Percentiles rank a stretch among this genome's conserved stretches.
Evolutionary conservation across 2,329 filamentous ascomycete genomes (phyloP).

Genomic region (Sporothrix humicola): DNA sequence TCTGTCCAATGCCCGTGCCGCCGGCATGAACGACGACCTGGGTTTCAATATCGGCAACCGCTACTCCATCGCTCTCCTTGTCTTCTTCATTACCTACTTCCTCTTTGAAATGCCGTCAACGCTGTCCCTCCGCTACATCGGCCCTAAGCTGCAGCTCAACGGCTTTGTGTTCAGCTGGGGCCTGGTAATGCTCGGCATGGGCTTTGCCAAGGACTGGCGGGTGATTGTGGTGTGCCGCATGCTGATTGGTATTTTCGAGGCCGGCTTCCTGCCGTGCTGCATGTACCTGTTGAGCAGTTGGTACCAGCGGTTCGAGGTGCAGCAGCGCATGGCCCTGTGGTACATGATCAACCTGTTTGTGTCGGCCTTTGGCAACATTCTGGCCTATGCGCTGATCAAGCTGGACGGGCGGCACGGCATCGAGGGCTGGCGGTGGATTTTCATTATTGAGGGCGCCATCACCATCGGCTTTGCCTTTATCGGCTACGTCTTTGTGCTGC

Average conservation of each 20-base stretch:
- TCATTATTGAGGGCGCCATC: not conserved
- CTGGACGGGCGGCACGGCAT: conserved; percentile 53
- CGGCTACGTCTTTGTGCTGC: not conserved
- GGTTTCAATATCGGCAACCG: conserved; percentile 56
- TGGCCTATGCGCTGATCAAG: conserved; percentile 44
- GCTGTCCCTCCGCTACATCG: conserved; percentile 64
- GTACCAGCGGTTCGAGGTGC: conserved; percentile 70
- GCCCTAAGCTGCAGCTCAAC: conserved; percentile 66
- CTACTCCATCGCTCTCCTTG: conserved; percentile 61
- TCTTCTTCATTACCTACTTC: conserved; percentile 72
- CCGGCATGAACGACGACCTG: conserved; percentile 44
- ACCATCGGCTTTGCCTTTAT: conserved; percentile 11
- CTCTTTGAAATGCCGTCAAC: conserved; percentile 68
- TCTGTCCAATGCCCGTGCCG: conserved; percentile 55
- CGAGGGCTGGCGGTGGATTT: conserved; percentile 48
- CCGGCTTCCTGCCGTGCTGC: conserved; percentile 63
- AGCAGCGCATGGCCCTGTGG: conserved; percentile 56
- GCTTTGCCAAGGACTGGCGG: conserved; percentile 35
- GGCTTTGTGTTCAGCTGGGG: conserved; percentile 61
- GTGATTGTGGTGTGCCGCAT: conserved; percentile 46
- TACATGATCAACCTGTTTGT: conserved; percentile 44
- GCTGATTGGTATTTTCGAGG: conserved; percentile 58
- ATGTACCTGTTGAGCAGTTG: conserved; percentile 66
- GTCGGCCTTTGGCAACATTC: conserved; percentile 42
- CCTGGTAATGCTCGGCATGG: conserved; percentile 36